Evolutionary conservation across 306 rosid species (phyloP).

Genomic region (Quercus aquifolioides): DNA sequence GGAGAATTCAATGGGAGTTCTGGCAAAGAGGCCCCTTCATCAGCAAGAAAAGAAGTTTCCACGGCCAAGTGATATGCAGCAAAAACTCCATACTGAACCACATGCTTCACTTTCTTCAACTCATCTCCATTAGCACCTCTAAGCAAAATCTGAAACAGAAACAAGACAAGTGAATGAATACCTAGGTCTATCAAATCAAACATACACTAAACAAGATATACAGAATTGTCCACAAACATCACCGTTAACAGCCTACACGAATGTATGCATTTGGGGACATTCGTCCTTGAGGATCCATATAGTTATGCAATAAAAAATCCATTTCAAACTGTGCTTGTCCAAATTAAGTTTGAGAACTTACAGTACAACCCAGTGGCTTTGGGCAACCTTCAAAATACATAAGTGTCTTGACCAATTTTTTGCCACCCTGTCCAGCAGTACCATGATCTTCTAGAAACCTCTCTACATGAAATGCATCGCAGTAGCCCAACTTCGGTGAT

Average conservation of each 20-base stretch:
- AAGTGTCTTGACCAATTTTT: slow-evolving; percentile 74
- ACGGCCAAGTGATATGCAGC: slow-evolving; percentile 98
- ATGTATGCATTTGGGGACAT: neutral
- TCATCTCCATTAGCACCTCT: slow-evolving; percentile 87
- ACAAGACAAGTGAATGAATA: slow-evolving; percentile 27
- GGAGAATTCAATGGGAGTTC: slow-evolving; percentile 75
- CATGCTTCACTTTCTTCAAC: slow-evolving; percentile 90
- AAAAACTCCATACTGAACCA: slow-evolving; percentile 91
- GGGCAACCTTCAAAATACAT: slow-evolving; percentile 99
- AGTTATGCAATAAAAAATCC: neutral
- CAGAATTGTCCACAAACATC: neutral
- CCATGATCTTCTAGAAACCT: slow-evolving; percentile 70
- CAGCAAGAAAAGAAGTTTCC: slow-evolving; percentile 99
- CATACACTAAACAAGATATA: neutral
- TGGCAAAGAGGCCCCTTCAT: slow-evolving; percentile 94
- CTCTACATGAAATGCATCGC: slow-evolving; percentile 80
- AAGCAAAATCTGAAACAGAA: slow-evolving; percentile 70
- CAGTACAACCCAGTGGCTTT: slow-evolving; percentile 93
- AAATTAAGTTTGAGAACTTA: slow-evolving; percentile 43
- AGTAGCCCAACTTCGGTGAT: slow-evolving; percentile 79
- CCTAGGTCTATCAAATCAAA: neutral
- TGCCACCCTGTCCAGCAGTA: slow-evolving; percentile 60
- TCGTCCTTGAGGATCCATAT: neutral
- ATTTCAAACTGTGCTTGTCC: neutral
- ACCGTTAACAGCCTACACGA: neutral